A percentile compares a stretch with the other conserved stretches of the same genome.
These are phyloP conservation scores for Poronia punctata DNA, from an alignment of 495 filamentous ascomycete genomes.

Conservation along the genomic window DNA sequence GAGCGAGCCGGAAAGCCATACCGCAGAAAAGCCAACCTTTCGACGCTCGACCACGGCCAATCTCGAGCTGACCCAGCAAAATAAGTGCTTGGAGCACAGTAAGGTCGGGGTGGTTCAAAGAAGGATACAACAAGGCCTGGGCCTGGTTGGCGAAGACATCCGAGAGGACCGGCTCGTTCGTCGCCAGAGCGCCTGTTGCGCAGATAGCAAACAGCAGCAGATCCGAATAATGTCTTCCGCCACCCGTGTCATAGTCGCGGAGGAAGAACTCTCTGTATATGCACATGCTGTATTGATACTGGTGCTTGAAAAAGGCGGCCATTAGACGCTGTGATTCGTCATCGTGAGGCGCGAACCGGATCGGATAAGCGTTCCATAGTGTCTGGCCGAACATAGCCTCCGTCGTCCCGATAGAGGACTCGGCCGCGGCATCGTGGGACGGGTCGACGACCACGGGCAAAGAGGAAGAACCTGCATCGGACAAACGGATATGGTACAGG, in stretches of 20 bases:
- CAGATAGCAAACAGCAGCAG: conserved; percentile 28
- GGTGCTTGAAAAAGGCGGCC: conserved; percentile 23
- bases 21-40: conserved; percentile 32
- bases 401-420: background rate
- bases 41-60: conserved; percentile 23
- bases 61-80: conserved; percentile 25
- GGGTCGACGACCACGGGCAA: conserved; percentile 2
- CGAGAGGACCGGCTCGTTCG: conserved; percentile 20
- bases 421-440: conserved; percentile 1
- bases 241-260: conserved; percentile 22
- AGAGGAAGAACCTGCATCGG: conserved; percentile 6
- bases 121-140: conserved; percentile 24
- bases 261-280: conserved; percentile 28
- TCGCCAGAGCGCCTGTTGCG: conserved; percentile 24
- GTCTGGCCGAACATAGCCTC: conserved; percentile 3
- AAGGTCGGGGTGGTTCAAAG: conserved; percentile 26
- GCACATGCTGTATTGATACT: conserved; percentile 28
- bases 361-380: conserved; percentile 6
- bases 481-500: conserved; percentile 25
- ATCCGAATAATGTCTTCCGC: conserved; percentile 28
- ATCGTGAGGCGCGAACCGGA: conserved; percentile 12
- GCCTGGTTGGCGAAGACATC: conserved; percentile 27
- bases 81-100: conserved; percentile 27
- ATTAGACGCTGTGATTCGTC: conserved; percentile 23
- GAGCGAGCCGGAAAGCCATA: conserved; percentile 24